These are phyloP conservation scores for Nothophaeocryptopus gaeumannii DNA, from an alignment of 2,329 filamentous ascomycete species.

Conservation along the genomic window DNA sequence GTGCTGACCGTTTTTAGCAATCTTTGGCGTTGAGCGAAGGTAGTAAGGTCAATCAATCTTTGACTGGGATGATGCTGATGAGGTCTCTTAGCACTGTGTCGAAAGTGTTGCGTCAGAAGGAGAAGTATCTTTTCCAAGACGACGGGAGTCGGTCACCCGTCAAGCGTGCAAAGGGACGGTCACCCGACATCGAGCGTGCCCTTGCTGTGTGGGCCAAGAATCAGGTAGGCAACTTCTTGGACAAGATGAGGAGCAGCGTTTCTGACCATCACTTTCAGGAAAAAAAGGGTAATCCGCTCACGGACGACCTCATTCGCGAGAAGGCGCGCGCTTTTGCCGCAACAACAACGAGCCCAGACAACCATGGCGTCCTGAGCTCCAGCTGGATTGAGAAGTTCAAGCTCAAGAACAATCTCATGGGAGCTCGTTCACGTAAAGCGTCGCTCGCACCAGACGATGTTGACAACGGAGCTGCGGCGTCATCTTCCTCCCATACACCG, in stretches of 20 bases:
- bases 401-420: slow-evolving; percentile 69
- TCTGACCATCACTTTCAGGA: slow-evolving; percentile 49
- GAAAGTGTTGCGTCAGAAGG: slow-evolving; percentile 90
- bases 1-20: slow-evolving; percentile 52
- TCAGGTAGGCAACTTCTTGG: slow-evolving; percentile 25
- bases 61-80: slow-evolving; percentile 7
- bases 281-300: slow-evolving; percentile 69
- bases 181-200: slow-evolving; percentile 86
- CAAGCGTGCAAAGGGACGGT: slow-evolving; percentile 80
- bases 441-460: slow-evolving; percentile 64
- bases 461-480: slow-evolving; percentile 57
- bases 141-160: slow-evolving; percentile 75
- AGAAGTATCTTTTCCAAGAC: slow-evolving; percentile 83
- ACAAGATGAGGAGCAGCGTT: neutral
- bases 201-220: slow-evolving; percentile 84
- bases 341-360: slow-evolving; percentile 68
- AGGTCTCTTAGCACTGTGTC: slow-evolving; percentile 77
- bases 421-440: slow-evolving; percentile 54
- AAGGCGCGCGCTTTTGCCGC: slow-evolving; percentile 71
- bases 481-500: slow-evolving; percentile 61
- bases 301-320: slow-evolving; percentile 77
- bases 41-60: slow-evolving; percentile 45
- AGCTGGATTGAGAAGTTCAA: slow-evolving; percentile 96
- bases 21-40: slow-evolving; percentile 98
- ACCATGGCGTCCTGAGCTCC: slow-evolving; percentile 67